Evolutionary conservation across 331 rosid species (phyloP).

Genomic region (Prunus yedoensis): DNA sequence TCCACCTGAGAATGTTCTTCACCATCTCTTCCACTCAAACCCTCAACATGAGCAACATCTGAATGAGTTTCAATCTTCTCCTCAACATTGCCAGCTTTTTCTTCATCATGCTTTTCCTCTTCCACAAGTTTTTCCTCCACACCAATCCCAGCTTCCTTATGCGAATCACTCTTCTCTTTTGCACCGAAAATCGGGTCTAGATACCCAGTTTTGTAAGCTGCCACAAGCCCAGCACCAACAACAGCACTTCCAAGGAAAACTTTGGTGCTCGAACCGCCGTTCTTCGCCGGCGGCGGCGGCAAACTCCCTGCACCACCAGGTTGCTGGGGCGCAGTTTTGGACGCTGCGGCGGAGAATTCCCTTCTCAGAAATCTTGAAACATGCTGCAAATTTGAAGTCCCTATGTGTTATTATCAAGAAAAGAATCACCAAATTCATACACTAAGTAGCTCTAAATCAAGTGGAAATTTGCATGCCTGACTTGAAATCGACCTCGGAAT

Average conservation of each 20-base stretch:
- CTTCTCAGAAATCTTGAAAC: constrained; percentile 44
- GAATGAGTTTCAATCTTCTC: constrained; percentile 41
- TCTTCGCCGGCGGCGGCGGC: constrained; percentile 33
- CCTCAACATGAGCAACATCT: constrained; percentile 41
- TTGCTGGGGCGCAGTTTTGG: constrained; percentile 33
- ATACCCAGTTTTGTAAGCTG: constrained; percentile 70
- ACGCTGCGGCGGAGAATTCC: constrained; percentile 56
- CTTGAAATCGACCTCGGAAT: constrained; percentile 48
- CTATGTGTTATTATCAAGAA: neutral
- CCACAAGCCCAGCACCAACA: constrained; percentile 63
- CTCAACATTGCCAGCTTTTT: constrained; percentile 45
- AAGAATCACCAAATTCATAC: neutral
- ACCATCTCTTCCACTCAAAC: constrained; percentile 36
- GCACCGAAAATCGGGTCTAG: constrained; percentile 52
- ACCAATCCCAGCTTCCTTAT: constrained; percentile 28
- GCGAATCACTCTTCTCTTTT: constrained; percentile 39
- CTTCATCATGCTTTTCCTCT: constrained; percentile 35
- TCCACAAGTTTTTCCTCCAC: constrained; percentile 32
- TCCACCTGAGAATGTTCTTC: constrained; percentile 37
- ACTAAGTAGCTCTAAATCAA: neutral
- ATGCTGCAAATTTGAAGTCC: constrained; percentile 31
- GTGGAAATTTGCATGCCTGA: constrained; percentile 43
- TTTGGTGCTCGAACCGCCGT: constrained; percentile 44
- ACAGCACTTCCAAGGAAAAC: constrained; percentile 62
- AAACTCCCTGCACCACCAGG: constrained; percentile 51